Evolutionary conservation across 352 stramenopile genomes (phyloP).

Genomic region (Phytophthora uliginosa): DNA sequence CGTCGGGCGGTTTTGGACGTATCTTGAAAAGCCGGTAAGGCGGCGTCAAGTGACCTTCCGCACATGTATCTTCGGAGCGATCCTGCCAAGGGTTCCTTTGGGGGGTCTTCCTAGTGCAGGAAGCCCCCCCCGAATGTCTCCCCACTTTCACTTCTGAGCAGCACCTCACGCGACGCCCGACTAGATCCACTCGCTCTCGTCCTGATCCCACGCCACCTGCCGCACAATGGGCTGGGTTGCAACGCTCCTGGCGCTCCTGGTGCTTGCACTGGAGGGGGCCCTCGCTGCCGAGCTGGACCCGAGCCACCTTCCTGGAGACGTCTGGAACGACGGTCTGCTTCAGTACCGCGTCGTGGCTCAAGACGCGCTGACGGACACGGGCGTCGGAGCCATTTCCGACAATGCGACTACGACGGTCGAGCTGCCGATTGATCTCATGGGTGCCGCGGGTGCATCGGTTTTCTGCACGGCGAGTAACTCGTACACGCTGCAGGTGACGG

Average conservation of each 20-base stretch:
- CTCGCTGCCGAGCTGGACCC: not conserved
- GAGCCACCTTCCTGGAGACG: not conserved
- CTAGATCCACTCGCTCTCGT: too few species aligned
- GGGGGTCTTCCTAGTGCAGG: too few species aligned
- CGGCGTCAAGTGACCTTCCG: too few species aligned
- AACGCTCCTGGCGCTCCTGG: not conserved
- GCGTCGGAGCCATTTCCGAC: not conserved
- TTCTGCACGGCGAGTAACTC: not conserved
- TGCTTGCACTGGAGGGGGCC: not conserved
- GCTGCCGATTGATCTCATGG: not conserved
- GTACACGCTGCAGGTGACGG: conserved; percentile 6
- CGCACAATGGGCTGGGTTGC: not conserved
- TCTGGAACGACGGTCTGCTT: conserved; percentile 7
- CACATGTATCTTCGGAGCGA: too few species aligned
- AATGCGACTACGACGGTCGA: not conserved
- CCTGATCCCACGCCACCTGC: not conserved
- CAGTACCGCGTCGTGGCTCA: not conserved
- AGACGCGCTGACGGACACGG: not conserved
- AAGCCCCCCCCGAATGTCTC: too few species aligned
- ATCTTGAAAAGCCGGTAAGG: too few species aligned
- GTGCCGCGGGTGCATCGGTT: too few species aligned
- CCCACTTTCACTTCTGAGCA: too few species aligned
- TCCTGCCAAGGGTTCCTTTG: too few species aligned
- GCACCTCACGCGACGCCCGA: too few species aligned
- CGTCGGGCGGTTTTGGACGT: too few species aligned